Percentiles rank a stretch among this genome's conserved stretches.
phyloP scores from a whole-genome alignment of 139 green algal genomes.

The Chlamydomonas incerta region DNA sequence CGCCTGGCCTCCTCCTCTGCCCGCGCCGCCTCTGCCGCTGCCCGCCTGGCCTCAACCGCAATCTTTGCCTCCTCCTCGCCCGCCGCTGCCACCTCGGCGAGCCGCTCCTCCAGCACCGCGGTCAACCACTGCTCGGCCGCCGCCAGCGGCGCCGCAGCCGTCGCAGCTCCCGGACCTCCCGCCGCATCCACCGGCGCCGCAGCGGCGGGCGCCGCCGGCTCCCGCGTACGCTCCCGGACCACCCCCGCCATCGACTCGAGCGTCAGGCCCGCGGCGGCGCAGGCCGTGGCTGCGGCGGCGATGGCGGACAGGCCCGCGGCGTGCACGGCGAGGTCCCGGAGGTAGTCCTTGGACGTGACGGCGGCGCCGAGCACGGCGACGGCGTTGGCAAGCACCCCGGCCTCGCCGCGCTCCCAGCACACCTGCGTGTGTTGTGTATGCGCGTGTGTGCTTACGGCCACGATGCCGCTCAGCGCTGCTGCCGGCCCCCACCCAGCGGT shows the following conservation, averaged over 20 bases:
- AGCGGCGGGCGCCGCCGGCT: background rate
- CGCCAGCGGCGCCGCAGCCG: too few species aligned
- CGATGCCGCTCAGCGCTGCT: too few species aligned
- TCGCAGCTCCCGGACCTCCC: too few species aligned
- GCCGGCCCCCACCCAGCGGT: too few species aligned
- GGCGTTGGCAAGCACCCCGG: background rate
- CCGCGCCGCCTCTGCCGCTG: background rate
- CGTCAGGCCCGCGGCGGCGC: background rate
- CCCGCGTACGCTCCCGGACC: background rate
- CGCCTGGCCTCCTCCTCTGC: background rate
- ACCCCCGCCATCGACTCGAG: background rate
- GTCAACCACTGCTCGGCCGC: background rate
- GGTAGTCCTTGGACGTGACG: background rate
- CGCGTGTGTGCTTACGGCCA: too few species aligned
- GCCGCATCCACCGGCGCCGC: background rate
- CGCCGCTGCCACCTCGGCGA: background rate
- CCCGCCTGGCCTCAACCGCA: background rate
- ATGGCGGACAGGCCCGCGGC: background rate
- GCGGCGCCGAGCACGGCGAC: background rate
- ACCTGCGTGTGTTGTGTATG: background rate
- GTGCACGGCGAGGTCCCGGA: conserved; percentile 3
- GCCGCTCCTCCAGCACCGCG: background rate
- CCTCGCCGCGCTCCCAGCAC: conserved; percentile 1
- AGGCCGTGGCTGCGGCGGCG: background rate
- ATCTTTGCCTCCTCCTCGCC: background rate